phyloP scores from a whole-genome alignment of 1,139 yeast species.

The Saccharomyces hybrid region DNA sequence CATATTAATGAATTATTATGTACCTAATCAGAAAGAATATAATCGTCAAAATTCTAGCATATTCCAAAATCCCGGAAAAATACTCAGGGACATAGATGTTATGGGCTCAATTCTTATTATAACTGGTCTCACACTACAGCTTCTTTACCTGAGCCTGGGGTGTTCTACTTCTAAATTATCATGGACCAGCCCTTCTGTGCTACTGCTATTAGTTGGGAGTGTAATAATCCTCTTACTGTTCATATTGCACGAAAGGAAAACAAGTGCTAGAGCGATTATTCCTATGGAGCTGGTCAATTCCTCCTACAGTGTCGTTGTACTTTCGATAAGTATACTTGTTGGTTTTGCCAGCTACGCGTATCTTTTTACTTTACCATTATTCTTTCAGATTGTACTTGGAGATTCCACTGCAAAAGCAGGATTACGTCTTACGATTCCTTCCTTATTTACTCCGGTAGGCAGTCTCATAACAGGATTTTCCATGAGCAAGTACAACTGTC shows the following conservation, averaged over 20 bases:
- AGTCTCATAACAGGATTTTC: constrained; percentile 35
- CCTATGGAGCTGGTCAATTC: constrained; percentile 33
- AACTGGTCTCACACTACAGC: constrained; percentile 29
- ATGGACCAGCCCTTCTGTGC: constrained; percentile 8
- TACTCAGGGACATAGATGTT: constrained; percentile 51
- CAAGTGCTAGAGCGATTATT: constrained; percentile 35
- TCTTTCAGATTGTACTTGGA: constrained; percentile 32
- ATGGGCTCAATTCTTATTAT: constrained; percentile 57
- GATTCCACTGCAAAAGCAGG: constrained; percentile 17
- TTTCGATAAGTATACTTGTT: constrained; percentile 33
- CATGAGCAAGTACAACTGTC: constrained; percentile 30
- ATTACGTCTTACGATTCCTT: constrained; percentile 35
- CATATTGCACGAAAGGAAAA: constrained; percentile 28
- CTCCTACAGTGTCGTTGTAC: constrained; percentile 26
- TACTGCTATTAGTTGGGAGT: constrained; percentile 6
- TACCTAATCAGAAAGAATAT: constrained; percentile 22
- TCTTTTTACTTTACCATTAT: constrained; percentile 36
- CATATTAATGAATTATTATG: constrained; percentile 33
- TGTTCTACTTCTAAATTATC: constrained; percentile 4
- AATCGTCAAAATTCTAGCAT: constrained; percentile 6
- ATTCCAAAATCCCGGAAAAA: constrained; percentile 36
- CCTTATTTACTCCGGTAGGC: constrained; percentile 37
- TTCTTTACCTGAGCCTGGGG: constrained; percentile 30
- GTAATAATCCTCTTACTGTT: constrained; percentile 15
- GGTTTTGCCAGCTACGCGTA: constrained; percentile 38